Conservation (phyloP, 345 rosid genomes). For the Chamaenerion angustifolium region DNA sequence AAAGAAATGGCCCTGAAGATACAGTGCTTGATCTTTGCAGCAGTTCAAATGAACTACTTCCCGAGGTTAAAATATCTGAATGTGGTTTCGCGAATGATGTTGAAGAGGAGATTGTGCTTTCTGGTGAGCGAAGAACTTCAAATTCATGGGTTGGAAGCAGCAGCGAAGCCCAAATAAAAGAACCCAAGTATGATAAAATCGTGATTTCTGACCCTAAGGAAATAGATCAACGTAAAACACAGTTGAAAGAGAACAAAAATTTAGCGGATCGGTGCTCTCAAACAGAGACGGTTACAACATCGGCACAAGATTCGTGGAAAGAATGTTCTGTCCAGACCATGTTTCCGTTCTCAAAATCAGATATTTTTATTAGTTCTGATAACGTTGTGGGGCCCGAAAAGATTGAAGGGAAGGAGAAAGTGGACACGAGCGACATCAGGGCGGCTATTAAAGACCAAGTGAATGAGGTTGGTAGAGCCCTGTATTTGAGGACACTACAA, state of each 20-base stretch:
- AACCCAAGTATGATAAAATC: constrained; percentile 20
- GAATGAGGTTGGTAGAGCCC: constrained; percentile 82
- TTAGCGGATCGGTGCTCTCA: constrained; percentile 22
- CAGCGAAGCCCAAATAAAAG: constrained; percentile 24
- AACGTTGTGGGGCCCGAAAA: constrained; percentile 27
- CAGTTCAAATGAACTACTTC: constrained; percentile 10
- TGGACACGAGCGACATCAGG: constrained; percentile 19
- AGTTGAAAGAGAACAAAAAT: no score
- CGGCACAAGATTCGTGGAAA: constrained; percentile 52
- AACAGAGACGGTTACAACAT: constrained; percentile 27
- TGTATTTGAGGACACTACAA: constrained; percentile 48
- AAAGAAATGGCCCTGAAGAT: constrained; percentile 32
- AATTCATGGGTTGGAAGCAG: constrained; percentile 38
- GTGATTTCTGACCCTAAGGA: constrained; percentile 32
- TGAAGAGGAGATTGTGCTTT: constrained; percentile 43
- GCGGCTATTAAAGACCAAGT: constrained; percentile 71
- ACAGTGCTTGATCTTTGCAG: constrained; percentile 16
- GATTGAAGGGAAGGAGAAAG: constrained; percentile 59
- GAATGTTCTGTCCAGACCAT: constrained; percentile 63
- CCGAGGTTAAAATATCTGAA: constrained; percentile 18
- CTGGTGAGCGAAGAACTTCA: constrained; percentile 29
- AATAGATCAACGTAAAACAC: constrained; percentile 15
- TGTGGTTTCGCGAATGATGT: constrained; percentile 26
- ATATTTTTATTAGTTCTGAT: constrained; percentile 35
- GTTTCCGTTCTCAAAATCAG: constrained; percentile 47